Conservation (phyloP, 2,329 filamentous ascomycete genomes). For the Gaeumannomyces tritici region DNA sequence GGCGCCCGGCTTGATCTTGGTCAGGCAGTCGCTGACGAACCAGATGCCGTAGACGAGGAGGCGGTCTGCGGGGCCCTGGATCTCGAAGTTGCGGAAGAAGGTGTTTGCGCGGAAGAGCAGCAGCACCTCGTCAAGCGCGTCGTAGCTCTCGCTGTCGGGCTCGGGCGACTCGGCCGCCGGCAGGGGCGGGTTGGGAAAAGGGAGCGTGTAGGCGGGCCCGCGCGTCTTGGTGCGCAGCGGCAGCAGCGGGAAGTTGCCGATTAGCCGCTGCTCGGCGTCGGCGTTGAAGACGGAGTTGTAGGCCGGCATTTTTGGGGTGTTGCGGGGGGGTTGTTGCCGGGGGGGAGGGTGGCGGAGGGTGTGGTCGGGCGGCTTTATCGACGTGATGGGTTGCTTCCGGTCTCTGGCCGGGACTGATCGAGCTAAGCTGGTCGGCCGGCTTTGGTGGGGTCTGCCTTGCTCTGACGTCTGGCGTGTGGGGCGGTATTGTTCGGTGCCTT, state of each 20-base stretch:
- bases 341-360: too few species aligned
- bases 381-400: background rate
- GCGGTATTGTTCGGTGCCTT: background rate
- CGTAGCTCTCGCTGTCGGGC: slow-evolving; percentile 74
- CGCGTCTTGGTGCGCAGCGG: slow-evolving; percentile 91
- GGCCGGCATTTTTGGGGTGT: slow-evolving; percentile 46
- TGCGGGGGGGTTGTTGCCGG: too few species aligned
- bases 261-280: slow-evolving; percentile 50
- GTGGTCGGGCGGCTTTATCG: too few species aligned
- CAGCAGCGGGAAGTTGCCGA: slow-evolving; percentile 90
- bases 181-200: slow-evolving; percentile 45
- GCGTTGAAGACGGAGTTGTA: slow-evolving; percentile 96
- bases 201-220: slow-evolving; percentile 85
- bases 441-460: background rate
- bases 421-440: slow-evolving; percentile 1
- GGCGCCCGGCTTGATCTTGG: slow-evolving; percentile 74
- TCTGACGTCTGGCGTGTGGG: background rate
- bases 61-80: slow-evolving; percentile 89
- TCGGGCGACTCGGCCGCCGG: slow-evolving; percentile 57
- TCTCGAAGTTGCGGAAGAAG: slow-evolving; percentile 99
- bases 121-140: slow-evolving; percentile 90
- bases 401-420: background rate
- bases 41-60: slow-evolving; percentile 95
- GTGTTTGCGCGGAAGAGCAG: slow-evolving; percentile 94
- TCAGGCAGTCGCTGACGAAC: slow-evolving; percentile 83